Evolutionary conservation across 78 protist genomes (phyloP), one percentile per base, ranked within the genome.

Genomic region (Fonticula alba): DNA sequence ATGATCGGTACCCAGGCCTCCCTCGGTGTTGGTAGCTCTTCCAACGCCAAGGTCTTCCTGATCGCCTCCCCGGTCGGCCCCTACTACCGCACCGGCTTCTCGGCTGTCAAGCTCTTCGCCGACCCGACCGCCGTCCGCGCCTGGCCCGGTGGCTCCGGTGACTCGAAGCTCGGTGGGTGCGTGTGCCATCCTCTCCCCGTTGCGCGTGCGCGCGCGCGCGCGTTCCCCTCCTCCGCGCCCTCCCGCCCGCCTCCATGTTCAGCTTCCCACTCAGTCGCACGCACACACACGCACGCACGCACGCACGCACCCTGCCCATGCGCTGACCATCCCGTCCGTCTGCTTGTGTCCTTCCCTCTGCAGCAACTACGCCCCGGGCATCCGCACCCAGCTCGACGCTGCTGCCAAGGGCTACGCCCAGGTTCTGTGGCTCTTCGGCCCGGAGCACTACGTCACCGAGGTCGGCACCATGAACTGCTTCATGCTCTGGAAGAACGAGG

Each of bases 401-500:
- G 88, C 85, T 19, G 71, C 71, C 46, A 14, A 73, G 33, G 96
- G 96, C 33, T 92, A 64, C 82, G n/a, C 33, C 35, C 99, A 95
- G 79, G 68, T 92, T 13, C 69, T 95, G 58, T 95, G 99, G 99
- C 78, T 91, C 29, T 67, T 73, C 7, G 89, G 91, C 38, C 84
- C 72, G 33, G 69, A 72, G 37, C 53, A 79, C 52, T 20, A 74
- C 14, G 62, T 89, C 67, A 88, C 95, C n/a, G 99, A 95, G 72
- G 97, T 95, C 38, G 98, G 99, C 24, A 80, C 97, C n/a, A 91
- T 93, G 97, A 92, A 92, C 80, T 47, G 88, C 71, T 80, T 95
- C 62, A 59, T 83, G 43, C 29, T 78, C 62, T 81, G 86, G 86
- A 82, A 71, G 64, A 83, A 84, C 65, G 69, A 75, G 58, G 64